Base-by-base conservation (phyloP, 1,284 basidiomycete species). In the Pseudozyma sp. region DNA sequence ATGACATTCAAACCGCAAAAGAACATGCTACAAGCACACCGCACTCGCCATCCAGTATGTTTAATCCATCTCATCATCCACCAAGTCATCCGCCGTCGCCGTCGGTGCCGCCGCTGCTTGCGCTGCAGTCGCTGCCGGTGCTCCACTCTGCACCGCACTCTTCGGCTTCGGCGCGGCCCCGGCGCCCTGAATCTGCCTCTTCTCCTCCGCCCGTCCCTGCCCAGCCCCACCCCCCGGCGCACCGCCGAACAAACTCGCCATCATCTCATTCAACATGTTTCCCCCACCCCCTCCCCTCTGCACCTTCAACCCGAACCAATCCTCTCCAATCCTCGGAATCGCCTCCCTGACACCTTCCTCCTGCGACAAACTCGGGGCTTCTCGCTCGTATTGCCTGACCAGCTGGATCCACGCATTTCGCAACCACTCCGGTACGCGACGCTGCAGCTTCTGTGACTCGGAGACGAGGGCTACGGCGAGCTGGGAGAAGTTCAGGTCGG, bases 401-500 rank as follows among this genome's bases (percentile, higher is more conserved):
- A 78, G 16, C 5, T 59, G 53, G 16, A 66, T 52, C 78, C 78
- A 81, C 3, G 69, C 65, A 17, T 71, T 68, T 7, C 56, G 40
- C 8, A 80, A 46, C 48, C 49, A 61, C 14, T 80, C 79, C 1
- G 76, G 64, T 3, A 42, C 51, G 14, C 63, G 37, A 2, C 37
- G 33, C 35, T 14, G n/a, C 40, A 62, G 33, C 11, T 53, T 46
- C 19, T 33, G 33, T 5, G 74, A 77, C 19, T 79, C 76, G 11
- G 60, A 55, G 3, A 69, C 73, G 16, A 82, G 79, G 0, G 76
- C 78, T 0, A 81, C 66, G 16, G 75, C 76, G 61, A 81, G 79
- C 52, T 84, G 82, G 14, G 56, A 57, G 51, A 83, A 82, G 72
- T 84, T 84, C 34, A 83, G 68, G 17, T 79, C 78, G 4, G 81